Evolutionary conservation across 2,329 filamentous ascomycete genomes (phyloP), one percentile per base, ranked within the genome.

Genomic region (Trichophyton verrucosum): DNA sequence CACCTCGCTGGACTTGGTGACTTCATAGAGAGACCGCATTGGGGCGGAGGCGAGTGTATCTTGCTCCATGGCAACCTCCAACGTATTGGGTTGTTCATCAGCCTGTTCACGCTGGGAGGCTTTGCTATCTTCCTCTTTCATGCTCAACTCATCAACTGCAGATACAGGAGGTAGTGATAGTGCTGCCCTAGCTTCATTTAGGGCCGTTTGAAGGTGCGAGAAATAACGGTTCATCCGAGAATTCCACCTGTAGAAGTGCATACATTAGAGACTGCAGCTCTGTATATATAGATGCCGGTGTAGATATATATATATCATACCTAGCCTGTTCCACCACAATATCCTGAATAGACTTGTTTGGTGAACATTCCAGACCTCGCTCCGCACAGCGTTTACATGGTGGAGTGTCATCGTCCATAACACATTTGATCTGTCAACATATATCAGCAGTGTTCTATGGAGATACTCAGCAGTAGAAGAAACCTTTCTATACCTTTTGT

Each of bases 11-110:
- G 75, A 60, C 63, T 78, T 73, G 1, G 77, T 79, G 55, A 79
- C 77, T 67, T 79, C 76, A 58, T 79, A 80, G 8, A 79, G 65
- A 20, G 77, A 79, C 36, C 77, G 75, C 70, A 77, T 80, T 24
- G 75, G 76, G 62, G 69, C 75, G 57, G 67, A 78, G 62, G 70
- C 75, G 62, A 70, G 67, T 51, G 70, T 71, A 68, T 69, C 62
- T 9, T 57, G 49, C 15, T 30, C 56, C 17, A 60, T 57, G 44
- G 22, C 42, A 13, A 13, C 59, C 15, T 63, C 62, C 11, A 61
- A 30, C 5, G 56, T 4, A 24, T 61, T 59, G 13, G 46, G 33
- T 3, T 36, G 56, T 30, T 61, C 62, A 30, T 61, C 59, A 13
- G 6, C 55, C 17, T n/a, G 30, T 40, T 63, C 62, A n/a, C 13